These are phyloP conservation scores for Cyberlindnera euphorbiiphila DNA, from an alignment of 805 yeast species.

Conservation along the genomic window DNA sequence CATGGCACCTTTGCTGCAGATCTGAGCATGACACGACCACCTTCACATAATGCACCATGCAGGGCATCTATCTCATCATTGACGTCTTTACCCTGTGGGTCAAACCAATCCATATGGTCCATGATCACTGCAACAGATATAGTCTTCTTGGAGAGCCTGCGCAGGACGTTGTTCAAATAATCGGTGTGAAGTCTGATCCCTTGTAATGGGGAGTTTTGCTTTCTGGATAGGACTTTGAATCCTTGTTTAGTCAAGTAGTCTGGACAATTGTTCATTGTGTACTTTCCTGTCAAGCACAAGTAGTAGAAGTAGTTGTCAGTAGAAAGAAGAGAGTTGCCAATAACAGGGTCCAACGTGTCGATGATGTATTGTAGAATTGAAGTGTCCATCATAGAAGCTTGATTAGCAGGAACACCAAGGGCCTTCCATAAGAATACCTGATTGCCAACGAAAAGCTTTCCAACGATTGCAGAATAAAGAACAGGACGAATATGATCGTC, in stretches of 20 bases:
- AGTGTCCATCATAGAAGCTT: constrained; percentile 74
- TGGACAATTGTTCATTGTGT: constrained; percentile 65
- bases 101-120: constrained; percentile 95
- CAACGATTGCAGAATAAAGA: constrained; percentile 64
- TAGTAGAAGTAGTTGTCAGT: constrained; percentile 77
- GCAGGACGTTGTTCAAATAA: constrained; percentile 69
- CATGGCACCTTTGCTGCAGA: constrained; percentile 73
- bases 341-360: constrained; percentile 76
- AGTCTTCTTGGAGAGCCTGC: constrained; percentile 56
- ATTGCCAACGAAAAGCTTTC: constrained; percentile 68
- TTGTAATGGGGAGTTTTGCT: constrained; percentile 49
- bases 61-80: constrained; percentile 62
- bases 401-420: constrained; percentile 83
- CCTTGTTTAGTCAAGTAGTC: constrained; percentile 64
- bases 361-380: constrained; percentile 67
- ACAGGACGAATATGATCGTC: constrained; percentile 58
- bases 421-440: constrained; percentile 88
- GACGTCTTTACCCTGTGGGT: constrained; percentile 61
- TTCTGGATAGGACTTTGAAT: constrained; percentile 43
- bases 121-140: constrained; percentile 75
- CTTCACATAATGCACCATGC: constrained; percentile 54
- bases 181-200: constrained; percentile 78
- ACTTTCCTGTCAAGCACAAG: constrained; percentile 59
- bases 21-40: constrained; percentile 74
- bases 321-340: constrained; percentile 58